Conservation (phyloP, 345 rosid species). For the Cardamine occulta region DNA sequence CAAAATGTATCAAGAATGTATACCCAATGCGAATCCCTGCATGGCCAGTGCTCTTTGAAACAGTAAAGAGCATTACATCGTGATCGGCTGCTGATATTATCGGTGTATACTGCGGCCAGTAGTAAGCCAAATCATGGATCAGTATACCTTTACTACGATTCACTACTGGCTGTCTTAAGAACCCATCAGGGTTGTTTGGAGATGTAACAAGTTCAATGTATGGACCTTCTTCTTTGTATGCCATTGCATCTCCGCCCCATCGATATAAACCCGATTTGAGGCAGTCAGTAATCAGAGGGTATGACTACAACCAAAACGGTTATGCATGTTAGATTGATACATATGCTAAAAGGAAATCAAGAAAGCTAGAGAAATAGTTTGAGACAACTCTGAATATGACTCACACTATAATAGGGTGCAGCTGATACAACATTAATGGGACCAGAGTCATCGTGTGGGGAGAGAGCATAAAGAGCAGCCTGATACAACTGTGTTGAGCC, state of each 20-base stretch:
- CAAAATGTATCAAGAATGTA: conserved; percentile 33
- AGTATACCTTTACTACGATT: conserved; percentile 67
- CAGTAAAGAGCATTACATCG: conserved; percentile 80
- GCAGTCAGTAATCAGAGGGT: conserved; percentile 75
- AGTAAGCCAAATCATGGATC: conserved; percentile 91
- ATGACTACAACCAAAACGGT: conserved; percentile 61
- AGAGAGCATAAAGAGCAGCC: conserved; percentile 83
- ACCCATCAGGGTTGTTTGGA: conserved; percentile 94
- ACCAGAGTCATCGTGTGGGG: conserved; percentile 56
- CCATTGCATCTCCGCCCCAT: conserved; percentile 91
- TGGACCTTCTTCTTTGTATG: conserved; percentile 58
- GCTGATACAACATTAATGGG: conserved; percentile 83
- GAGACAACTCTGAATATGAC: conserved; percentile 27
- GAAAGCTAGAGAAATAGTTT: conserved; percentile 3
- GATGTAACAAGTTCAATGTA: conserved; percentile 93
- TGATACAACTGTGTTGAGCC: conserved; percentile 90
- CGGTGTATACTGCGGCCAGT: conserved; percentile 95
- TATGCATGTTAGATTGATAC: conserved; percentile 22
- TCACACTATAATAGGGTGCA: conserved; percentile 81
- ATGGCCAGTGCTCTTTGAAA: conserved; percentile 86
- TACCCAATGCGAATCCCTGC: conserved; percentile 98
- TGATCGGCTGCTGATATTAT: conserved; percentile 71
- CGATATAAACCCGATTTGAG: conserved; percentile 70
- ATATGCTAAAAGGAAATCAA: not conserved
- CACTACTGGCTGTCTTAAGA: conserved; percentile 65